Evolutionary conservation across 2,329 filamentous ascomycete genomes (phyloP).

Genomic region (Drechslera avenae): DNA sequence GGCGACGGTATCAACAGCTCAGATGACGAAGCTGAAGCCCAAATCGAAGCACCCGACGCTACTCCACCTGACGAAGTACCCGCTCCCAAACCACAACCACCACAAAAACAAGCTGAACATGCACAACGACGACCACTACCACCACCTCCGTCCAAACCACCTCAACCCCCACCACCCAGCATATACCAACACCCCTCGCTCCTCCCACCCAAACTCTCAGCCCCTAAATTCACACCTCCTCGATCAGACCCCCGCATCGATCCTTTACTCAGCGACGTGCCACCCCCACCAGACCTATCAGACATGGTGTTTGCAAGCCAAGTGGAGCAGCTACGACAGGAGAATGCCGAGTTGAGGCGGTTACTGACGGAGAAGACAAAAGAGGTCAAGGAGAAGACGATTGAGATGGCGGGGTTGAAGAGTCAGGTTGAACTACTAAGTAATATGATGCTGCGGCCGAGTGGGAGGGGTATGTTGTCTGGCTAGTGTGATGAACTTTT

Average conservation of each 20-base stretch:
- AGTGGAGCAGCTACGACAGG: conserved; percentile 27
- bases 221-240: not conserved
- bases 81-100: not conserved
- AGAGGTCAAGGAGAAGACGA: conserved; percentile 34
- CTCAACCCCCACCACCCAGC: not conserved
- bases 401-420: conserved; percentile 32
- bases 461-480: conserved; percentile 7
- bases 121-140: not conserved
- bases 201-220: not conserved
- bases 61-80: not conserved
- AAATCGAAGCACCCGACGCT: not conserved
- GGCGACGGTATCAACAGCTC: conserved; percentile 31
- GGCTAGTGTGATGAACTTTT: not conserved
- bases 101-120: not conserved
- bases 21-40: conserved; percentile 12
- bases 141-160: not conserved
- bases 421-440: conserved; percentile 37
- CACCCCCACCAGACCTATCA: conserved; percentile 1
- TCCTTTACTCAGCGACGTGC: conserved; percentile 25
- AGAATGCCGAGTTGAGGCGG: conserved; percentile 29
- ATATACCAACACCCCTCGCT: not conserved
- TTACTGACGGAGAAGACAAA: conserved; percentile 28
- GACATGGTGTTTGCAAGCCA: conserved; percentile 11
- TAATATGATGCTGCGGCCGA: conserved; percentile 30
- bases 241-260: conserved; percentile 21